phyloP scores from a whole-genome alignment of 305 asterid genomes.

The Fraxinus velutina region DNA sequence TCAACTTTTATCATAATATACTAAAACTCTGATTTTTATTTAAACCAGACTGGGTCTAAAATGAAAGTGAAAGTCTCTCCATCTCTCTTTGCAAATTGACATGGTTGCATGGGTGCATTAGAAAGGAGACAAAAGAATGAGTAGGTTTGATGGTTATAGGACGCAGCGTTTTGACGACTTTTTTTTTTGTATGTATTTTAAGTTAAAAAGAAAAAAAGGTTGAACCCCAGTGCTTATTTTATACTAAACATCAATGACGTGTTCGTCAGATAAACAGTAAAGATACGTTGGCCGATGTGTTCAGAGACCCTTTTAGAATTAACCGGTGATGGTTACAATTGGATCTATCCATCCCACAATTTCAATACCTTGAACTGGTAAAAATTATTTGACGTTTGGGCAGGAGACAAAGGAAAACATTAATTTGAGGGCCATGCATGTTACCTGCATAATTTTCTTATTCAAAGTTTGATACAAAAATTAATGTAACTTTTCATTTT shows the following conservation, averaged over 20 bases:
- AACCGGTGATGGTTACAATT: not conserved
- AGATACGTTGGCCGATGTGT: not conserved
- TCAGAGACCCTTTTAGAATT: not conserved
- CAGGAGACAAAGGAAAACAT: not conserved
- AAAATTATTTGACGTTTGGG: not conserved
- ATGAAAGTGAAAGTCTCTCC: not conserved
- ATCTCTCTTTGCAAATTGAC: constrained; percentile 13
- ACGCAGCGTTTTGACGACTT: not conserved
- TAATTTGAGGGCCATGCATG: constrained; percentile 1
- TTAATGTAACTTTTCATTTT: not conserved
- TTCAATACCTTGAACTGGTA: not conserved
- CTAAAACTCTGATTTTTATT: not conserved
- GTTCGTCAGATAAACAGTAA: not conserved
- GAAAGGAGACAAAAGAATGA: constrained; percentile 1
- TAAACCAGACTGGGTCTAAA: not conserved
- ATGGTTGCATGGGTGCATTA: not conserved
- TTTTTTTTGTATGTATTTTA: not conserved
- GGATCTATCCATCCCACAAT: not conserved
- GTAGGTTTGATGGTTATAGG: constrained; percentile 4
- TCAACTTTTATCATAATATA: no score
- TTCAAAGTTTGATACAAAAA: not conserved
- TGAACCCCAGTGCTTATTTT: no score
- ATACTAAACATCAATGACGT: no score
- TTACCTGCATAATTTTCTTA: not conserved
- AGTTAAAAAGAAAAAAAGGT: no score